Evolutionary conservation across 2,329 filamentous ascomycete genomes (phyloP).

Genomic region (Sporothrix protearum): DNA sequence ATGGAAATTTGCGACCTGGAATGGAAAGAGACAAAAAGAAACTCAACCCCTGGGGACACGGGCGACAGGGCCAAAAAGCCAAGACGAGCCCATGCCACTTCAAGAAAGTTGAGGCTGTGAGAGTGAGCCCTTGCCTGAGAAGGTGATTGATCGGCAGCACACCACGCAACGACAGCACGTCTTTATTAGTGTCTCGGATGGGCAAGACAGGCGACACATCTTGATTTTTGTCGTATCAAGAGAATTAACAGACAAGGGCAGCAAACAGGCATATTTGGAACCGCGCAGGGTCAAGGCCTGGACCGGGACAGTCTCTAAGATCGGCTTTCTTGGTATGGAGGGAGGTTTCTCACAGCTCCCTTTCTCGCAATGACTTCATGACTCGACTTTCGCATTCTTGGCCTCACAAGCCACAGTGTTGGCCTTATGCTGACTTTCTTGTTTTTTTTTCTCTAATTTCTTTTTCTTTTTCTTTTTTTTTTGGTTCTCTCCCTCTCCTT

Average conservation of each 20-base stretch:
- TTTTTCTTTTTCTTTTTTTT: background rate
- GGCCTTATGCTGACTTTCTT: no score
- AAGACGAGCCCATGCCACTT: background rate
- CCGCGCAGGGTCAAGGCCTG: background rate
- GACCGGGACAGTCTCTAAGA: background rate
- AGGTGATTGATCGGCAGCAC: background rate
- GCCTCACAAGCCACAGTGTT: background rate
- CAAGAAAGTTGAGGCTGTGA: background rate
- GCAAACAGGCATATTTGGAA: background rate
- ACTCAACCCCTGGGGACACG: background rate
- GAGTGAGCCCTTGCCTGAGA: background rate
- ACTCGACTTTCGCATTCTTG: background rate
- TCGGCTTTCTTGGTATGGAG: background rate
- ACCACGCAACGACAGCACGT: background rate
- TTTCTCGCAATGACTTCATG: background rate
- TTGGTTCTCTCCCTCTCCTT: background rate
- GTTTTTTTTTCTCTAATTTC: background rate
- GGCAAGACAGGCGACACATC: background rate
- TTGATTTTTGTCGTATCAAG: background rate
- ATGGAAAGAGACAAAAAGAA: conserved; percentile 4
- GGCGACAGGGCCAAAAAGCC: background rate
- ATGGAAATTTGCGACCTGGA: background rate
- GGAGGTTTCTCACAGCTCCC: background rate
- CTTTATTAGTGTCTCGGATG: background rate
- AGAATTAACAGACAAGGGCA: background rate